A percentile compares a stretch with the other conserved stretches of the same genome.
Conservation (phyloP, 768 basidiomycete genomes). For the Lactifluus piperatus region DNA sequence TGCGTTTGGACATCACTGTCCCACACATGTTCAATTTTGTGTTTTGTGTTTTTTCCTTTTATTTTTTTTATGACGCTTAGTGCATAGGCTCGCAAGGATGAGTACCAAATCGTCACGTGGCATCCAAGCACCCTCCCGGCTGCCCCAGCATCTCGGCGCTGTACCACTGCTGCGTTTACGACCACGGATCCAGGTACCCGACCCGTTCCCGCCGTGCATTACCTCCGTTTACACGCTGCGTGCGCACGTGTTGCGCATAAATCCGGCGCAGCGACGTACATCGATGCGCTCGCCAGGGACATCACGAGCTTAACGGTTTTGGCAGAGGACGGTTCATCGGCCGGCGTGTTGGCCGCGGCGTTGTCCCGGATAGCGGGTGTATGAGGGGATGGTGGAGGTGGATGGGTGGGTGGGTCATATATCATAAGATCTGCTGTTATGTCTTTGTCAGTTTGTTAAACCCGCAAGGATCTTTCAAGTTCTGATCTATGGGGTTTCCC, state of each 20-base stretch:
- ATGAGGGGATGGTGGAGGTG: no score
- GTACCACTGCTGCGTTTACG: slow-evolving; percentile 25
- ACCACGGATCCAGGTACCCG: slow-evolving; percentile 22
- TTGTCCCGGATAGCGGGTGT: not conserved
- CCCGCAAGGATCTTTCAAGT: no score
- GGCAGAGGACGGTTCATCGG: slow-evolving; percentile 14
- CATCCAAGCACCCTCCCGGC: not conserved
- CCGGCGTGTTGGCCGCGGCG: slow-evolving; percentile 10
- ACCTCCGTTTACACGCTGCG: slow-evolving; percentile 33
- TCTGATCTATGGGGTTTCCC: not conserved
- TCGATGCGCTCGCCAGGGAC: slow-evolving; percentile 26
- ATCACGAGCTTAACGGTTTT: slow-evolving; percentile 13
- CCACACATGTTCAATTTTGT: not conserved
- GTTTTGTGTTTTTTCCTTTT: not conserved
- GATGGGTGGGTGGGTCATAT: no score
- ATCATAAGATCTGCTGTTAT: not conserved
- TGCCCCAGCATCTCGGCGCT: not conserved
- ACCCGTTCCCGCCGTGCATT: slow-evolving; percentile 28
- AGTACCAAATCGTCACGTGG: slow-evolving; percentile 14
- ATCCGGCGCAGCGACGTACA: slow-evolving; percentile 32
- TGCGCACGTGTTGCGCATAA: slow-evolving; percentile 34
- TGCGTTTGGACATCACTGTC: slow-evolving; percentile 13
- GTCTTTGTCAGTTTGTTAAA: not conserved
- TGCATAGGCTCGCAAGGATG: not conserved
- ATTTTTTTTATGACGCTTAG: not conserved